phyloP scores from a whole-genome alignment of 2,329 filamentous ascomycete genomes.

The Cladophialophora exuberans region DNA sequence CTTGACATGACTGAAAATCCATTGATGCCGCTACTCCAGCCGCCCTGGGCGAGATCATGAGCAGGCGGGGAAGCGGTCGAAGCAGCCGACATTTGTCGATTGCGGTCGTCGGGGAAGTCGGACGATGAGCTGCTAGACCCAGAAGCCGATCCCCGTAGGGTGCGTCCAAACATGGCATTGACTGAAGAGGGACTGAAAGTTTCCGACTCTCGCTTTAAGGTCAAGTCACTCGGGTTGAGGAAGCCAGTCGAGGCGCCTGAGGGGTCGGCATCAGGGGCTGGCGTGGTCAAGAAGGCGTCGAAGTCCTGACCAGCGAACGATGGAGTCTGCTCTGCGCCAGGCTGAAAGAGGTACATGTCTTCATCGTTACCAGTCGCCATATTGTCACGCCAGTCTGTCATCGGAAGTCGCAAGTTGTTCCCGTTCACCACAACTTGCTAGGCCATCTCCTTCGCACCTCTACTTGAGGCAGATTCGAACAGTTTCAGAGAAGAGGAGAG shows the following conservation, averaged over 20 bases:
- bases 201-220: constrained; percentile 28
- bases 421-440: constrained; percentile 5
- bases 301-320: constrained; percentile 45
- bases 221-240: constrained; percentile 33
- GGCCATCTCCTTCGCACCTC: constrained; percentile 27
- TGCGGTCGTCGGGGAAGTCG: constrained; percentile 46
- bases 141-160: constrained; percentile 49
- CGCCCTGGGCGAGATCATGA: constrained; percentile 38
- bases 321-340: constrained; percentile 42
- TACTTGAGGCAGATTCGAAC: no score
- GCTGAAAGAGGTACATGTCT: constrained; percentile 49
- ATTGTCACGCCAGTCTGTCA: background rate
- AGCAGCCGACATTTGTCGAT: constrained; percentile 45
- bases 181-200: constrained; percentile 34
- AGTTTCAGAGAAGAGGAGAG: background rate
- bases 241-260: constrained; percentile 37
- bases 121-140: constrained; percentile 49
- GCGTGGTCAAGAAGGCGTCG: constrained; percentile 45
- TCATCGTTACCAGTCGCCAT: constrained; percentile 40
- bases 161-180: constrained; percentile 37
- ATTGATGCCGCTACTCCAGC: constrained; percentile 35
- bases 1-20: constrained; percentile 43
- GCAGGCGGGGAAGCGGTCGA: constrained; percentile 46
- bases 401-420: background rate
- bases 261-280: constrained; percentile 38